Conservation (phyloP, 2,329 filamentous ascomycete genomes). For the Exophiala xenobiotica region DNA sequence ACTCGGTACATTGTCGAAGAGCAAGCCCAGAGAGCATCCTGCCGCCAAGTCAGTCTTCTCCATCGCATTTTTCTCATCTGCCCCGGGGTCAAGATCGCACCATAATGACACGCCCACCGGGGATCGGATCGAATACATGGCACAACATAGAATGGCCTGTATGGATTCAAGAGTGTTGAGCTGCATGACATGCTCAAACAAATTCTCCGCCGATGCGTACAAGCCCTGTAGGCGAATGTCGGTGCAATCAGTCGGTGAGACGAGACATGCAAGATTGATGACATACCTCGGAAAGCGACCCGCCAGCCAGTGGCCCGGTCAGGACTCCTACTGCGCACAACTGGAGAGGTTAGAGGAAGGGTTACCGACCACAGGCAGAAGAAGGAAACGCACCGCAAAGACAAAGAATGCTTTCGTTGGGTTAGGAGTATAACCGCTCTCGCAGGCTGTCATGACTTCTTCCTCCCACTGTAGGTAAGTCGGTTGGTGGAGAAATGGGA, state of each 20-base stretch:
- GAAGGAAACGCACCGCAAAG: slow-evolving; percentile 1
- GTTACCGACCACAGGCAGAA: background rate
- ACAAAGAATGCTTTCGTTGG: slow-evolving; percentile 9
- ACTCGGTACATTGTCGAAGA: slow-evolving; percentile 33
- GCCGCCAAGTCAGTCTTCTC: too few species aligned
- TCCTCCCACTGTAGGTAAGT: slow-evolving; percentile 38
- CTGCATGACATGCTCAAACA: slow-evolving; percentile 17
- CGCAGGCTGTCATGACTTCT: slow-evolving; percentile 7
- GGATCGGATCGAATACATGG: slow-evolving; percentile 31
- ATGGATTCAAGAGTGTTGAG: slow-evolving; percentile 19
- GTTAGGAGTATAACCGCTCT: slow-evolving; percentile 6
- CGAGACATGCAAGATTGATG: too few species aligned
- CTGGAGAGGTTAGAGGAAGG: background rate
- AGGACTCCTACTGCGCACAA: slow-evolving; percentile 10
- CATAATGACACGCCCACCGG: slow-evolving; percentile 30
- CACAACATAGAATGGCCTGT: slow-evolving; percentile 31
- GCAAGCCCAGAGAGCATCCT: slow-evolving; percentile 32
- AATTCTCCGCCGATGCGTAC: slow-evolving; percentile 12
- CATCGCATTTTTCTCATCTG: too few species aligned
- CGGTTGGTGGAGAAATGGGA: slow-evolving; percentile 40
- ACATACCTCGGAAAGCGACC: slow-evolving; percentile 3
- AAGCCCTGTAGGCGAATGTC: slow-evolving; percentile 13
- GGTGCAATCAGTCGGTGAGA: background rate
- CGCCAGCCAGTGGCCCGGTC: slow-evolving; percentile 9
- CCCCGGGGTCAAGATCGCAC: background rate